Base-by-base conservation (phyloP, 2,329 filamentous ascomycete genomes). In the Ceratocystis ficicola region DNA sequence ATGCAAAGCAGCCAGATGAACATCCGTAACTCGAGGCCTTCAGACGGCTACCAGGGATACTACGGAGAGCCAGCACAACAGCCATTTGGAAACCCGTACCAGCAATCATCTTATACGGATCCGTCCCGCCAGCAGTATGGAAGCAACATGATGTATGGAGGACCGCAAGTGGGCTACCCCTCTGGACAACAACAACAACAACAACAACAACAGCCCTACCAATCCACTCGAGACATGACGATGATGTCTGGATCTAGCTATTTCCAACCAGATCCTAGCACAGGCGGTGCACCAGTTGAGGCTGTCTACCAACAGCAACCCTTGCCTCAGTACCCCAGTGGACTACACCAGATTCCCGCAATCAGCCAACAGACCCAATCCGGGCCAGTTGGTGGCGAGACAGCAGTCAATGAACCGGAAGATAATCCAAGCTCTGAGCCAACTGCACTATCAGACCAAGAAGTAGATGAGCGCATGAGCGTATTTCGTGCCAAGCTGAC, bases 1-100 rank as follows among this genome's bases (percentile, higher is more conserved):
- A 59, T 57, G 52, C 63, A 64, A 44, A 52, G 63, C 17, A 22
- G 32, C 20, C 44, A 50, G 20, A 50, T 50, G 15, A 46, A 30
- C 61, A 50, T 63, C 17, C 61, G 61, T 15, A 22, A 22, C 50
- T 44, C 63, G 50, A 25, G 63, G 15, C 63, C 48, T 28, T 44
- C 44, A 22, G 63, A 64, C 20, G 52, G 36, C 32, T 64, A 64
- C 36, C 20, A 28, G 8, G 48, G 48, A 17, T 64, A 64, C 15
- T 62, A 62, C 5, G 60, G 41, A 48, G 60, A 62, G 10, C 41
- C 15, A 41, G 15, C 60, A 46, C 41, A 46, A 17, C 41, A 59
- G 32, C 6, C 60, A 12, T 62, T 62, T 22, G 60, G 60, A 28
- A 62, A 48, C 32, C 60, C 63, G 12, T 64, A 64, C 28, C 63